A percentile compares a stretch with the other conserved stretches of the same genome.
These are phyloP conservation scores for Henckelia pumila DNA, from an alignment of 257 asterid species.

Conservation along the genomic window DNA sequence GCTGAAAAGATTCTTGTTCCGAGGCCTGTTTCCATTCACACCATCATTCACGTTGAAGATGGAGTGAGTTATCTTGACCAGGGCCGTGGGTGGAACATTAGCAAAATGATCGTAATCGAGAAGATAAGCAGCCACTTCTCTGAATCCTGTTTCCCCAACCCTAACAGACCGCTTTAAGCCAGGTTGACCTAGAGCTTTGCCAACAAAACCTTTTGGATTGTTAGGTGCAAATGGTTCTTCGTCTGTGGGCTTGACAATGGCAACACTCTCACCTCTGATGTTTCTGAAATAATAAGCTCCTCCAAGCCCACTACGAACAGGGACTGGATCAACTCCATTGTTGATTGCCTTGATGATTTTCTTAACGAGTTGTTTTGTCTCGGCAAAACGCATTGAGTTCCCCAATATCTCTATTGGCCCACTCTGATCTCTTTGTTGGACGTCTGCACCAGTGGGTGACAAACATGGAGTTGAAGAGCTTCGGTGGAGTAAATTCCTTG, in stretches of 20 bases:
- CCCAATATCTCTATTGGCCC: constrained; percentile 87
- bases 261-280: constrained; percentile 77
- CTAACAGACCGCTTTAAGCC: constrained; percentile 85
- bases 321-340: constrained; percentile 80
- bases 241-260: constrained; percentile 96
- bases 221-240: constrained; percentile 98
- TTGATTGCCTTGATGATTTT: constrained; percentile 80
- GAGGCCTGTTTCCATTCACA: constrained; percentile 65
- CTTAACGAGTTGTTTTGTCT: constrained; percentile 65
- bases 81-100: constrained; percentile 88
- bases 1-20: constrained; percentile 61
- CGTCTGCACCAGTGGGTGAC: constrained; percentile 83
- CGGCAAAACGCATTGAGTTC: constrained; percentile 45
- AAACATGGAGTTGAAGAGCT: constrained; percentile 97
- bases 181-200: constrained; percentile 93
- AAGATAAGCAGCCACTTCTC: constrained; percentile 97
- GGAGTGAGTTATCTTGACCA: constrained; percentile 86
- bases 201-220: constrained; percentile 95
- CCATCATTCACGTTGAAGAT: constrained; percentile 85
- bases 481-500: constrained; percentile 77
- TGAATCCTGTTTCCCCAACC: constrained; percentile 91
- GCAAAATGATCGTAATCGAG: constrained; percentile 85
- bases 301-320: constrained; percentile 85
- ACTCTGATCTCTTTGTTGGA: constrained; percentile 78
- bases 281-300: constrained; percentile 90